Evolutionary conservation across 495 filamentous ascomycete species (phyloP).

Genomic region (Penicillium malachiteum): DNA sequence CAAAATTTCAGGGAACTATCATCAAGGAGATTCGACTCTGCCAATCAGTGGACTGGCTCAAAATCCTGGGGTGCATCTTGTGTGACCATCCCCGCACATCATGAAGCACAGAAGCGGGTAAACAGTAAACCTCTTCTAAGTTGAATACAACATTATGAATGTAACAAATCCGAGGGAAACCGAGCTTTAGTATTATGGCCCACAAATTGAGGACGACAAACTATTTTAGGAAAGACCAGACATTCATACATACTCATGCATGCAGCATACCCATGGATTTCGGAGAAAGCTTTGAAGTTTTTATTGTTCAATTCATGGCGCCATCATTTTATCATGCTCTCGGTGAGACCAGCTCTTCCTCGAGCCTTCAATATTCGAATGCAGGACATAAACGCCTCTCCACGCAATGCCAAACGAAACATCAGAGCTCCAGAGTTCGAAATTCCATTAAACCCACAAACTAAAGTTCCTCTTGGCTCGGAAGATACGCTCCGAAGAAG

Average conservation of each 20-base stretch:
- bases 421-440: not conserved
- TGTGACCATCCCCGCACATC: not conserved
- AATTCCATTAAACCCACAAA: not conserved
- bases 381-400: not conserved
- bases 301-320: no score
- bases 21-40: no score
- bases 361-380: not conserved
- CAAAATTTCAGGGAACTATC: no score
- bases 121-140: no score
- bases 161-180: no score
- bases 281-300: no score
- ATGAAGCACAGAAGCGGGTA: not conserved
- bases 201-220: no score
- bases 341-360: not conserved
- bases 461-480: constrained; percentile 11
- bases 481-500: not conserved
- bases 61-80: constrained; percentile 2
- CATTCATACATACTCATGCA: no score
- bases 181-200: no score
- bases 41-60: not conserved
- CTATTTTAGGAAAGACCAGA: no score
- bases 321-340: no score
- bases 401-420: not conserved
- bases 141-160: not conserved
- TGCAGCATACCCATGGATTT: no score